A percentile compares a stretch with the other conserved stretches of the same genome.
Evolutionary conservation across 2,329 filamentous ascomycete species (phyloP).

Genomic region (Diaporthe capsici): DNA sequence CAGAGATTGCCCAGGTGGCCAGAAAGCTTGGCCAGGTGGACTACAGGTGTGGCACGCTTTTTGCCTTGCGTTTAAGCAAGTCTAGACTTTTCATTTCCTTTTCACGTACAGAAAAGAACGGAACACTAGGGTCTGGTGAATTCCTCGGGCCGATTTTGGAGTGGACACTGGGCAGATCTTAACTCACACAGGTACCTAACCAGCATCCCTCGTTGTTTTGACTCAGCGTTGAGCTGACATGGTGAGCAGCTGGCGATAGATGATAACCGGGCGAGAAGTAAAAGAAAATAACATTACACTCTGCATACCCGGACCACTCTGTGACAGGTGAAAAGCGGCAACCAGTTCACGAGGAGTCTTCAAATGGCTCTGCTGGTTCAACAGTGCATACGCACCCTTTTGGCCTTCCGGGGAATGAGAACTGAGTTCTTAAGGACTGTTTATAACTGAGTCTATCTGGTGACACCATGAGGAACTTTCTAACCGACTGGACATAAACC

Average conservation of each 20-base stretch:
- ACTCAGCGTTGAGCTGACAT: neutral
- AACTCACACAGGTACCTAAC: neutral
- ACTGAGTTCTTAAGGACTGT: no score
- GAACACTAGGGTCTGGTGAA: neutral
- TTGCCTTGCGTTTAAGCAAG: neutral
- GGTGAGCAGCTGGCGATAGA: neutral
- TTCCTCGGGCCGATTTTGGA: neutral
- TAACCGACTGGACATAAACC: fast-evolving
- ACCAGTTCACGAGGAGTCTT: no score
- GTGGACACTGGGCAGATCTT: neutral
- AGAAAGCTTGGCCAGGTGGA: neutral
- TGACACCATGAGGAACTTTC: neutral
- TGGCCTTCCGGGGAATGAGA: no score
- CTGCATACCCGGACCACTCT: no score
- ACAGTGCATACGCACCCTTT: no score
- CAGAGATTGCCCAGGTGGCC: no score
- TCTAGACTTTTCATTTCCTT: neutral
- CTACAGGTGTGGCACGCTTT: fast-evolving
- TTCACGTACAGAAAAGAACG: neutral
- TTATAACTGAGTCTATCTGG: no score
- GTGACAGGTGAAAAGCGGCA: no score
- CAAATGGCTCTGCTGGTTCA: no score
- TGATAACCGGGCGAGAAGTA: neutral
- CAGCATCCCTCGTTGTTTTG: neutral
- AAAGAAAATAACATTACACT: neutral